These are phyloP conservation scores for Drosera spatulata DNA, from an alignment of 179 eudicot genomes.

Conservation along the genomic window DNA sequence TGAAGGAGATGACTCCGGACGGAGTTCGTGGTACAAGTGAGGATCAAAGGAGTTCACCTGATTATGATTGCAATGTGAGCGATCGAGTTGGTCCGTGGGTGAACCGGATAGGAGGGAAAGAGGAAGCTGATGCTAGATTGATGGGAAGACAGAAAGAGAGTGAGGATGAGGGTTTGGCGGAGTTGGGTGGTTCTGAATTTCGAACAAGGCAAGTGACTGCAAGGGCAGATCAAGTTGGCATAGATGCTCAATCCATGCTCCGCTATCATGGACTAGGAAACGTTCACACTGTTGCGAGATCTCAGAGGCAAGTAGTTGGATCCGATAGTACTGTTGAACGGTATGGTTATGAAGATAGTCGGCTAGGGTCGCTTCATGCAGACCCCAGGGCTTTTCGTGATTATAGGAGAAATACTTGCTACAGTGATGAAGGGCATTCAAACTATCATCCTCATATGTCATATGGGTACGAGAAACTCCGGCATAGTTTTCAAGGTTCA, in stretches of 20 bases:
- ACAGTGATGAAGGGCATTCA: constrained; percentile 37
- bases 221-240: constrained; percentile 14
- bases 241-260: constrained; percentile 10
- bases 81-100: constrained; percentile 1
- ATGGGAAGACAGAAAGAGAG: constrained; percentile 12
- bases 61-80: background rate
- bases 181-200: constrained; percentile 23
- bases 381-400: constrained; percentile 10
- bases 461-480: constrained; percentile 27
- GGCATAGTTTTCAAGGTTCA: constrained; percentile 16
- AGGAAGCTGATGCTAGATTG: constrained; percentile 7
- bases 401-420: constrained; percentile 17
- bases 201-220: constrained; percentile 13
- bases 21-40: too few species aligned
- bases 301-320: constrained; percentile 18
- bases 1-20: background rate
- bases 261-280: constrained; percentile 23
- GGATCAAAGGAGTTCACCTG: background rate
- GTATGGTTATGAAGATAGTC: constrained; percentile 14
- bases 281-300: constrained; percentile 16
- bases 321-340: constrained; percentile 20
- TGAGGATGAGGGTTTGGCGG: constrained; percentile 1
- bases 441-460: constrained; percentile 12
- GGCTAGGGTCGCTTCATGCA: constrained; percentile 8
- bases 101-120: constrained; percentile 1